phyloP scores from a whole-genome alignment of 306 rosid genomes.

The Fragaria vesca region DNA sequence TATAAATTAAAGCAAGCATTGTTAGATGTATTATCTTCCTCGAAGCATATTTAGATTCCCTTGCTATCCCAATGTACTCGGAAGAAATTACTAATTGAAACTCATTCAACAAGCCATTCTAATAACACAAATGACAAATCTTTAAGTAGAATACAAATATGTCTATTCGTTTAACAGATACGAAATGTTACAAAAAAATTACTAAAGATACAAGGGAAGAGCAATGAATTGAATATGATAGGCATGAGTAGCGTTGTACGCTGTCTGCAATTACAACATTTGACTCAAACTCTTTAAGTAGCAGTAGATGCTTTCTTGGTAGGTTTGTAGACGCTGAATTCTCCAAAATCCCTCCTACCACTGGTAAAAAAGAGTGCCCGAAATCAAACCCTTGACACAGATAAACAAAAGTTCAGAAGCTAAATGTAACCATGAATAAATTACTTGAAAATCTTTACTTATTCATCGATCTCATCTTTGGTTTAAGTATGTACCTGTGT shows the following conservation, averaged over 20 bases:
- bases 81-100: not conserved
- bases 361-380: constrained; percentile 66
- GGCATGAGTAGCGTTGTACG: not conserved
- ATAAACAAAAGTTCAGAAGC: constrained; percentile 44
- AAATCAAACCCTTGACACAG: constrained; percentile 58
- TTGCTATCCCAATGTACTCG: too few species aligned
- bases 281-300: constrained; percentile 9
- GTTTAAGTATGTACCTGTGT: constrained; percentile 64
- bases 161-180: not conserved
- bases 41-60: too few species aligned
- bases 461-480: not conserved
- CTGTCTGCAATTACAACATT: not conserved
- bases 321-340: constrained; percentile 77
- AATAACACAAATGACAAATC: not conserved
- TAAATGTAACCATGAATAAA: not conserved
- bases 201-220: not conserved
- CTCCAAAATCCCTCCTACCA: constrained; percentile 88
- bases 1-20: too few species aligned
- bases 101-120: not conserved
- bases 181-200: not conserved
- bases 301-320: constrained; percentile 31
- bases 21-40: too few species aligned
- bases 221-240: not conserved
- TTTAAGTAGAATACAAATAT: not conserved
- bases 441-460: not conserved